A percentile compares a stretch with the other conserved stretches of the same genome.
These are phyloP conservation scores for Rhodotorula paludigena DNA, from an alignment of 768 basidiomycete genomes.

Conservation along the genomic window DNA sequence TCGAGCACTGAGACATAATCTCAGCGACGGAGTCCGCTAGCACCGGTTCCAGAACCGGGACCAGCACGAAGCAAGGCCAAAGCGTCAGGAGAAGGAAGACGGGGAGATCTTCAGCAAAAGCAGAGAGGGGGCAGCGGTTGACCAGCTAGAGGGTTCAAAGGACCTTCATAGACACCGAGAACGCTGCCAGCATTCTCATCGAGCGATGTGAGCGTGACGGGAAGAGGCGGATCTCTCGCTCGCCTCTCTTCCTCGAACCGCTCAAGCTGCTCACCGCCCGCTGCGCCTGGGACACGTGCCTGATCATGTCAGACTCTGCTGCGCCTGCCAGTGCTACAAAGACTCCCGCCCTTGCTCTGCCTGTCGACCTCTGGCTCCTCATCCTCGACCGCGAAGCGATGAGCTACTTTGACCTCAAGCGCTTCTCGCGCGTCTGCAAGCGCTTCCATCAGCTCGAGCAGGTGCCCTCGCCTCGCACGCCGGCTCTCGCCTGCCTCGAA, in stretches of 20 bases:
- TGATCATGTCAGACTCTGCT: neutral
- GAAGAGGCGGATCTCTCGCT: neutral
- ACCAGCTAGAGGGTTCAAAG: no score
- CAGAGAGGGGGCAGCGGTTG: no score
- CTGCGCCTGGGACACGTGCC: neutral
- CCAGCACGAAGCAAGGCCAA: no score
- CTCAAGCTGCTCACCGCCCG: neutral
- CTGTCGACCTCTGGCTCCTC: neutral
- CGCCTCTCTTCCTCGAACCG: no score
- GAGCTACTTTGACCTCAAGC: slow-evolving; percentile 3
- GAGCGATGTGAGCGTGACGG: no score
- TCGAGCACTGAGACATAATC: no score
- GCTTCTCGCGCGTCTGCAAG: slow-evolving; percentile 13
- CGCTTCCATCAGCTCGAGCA: slow-evolving; percentile 1
- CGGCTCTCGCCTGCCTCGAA: neutral
- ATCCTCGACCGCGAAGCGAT: neutral
- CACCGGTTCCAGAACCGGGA: no score
- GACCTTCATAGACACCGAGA: no score
- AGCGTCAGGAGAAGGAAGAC: no score
- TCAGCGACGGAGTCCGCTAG: no score
- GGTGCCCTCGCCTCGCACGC: neutral
- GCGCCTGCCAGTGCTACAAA: neutral
- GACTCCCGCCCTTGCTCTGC: neutral
- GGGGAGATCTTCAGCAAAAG: no score
- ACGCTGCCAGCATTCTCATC: no score